phyloP scores from a whole-genome alignment of 1,139 yeast genomes.

The Blastobotrys persicus region DNA sequence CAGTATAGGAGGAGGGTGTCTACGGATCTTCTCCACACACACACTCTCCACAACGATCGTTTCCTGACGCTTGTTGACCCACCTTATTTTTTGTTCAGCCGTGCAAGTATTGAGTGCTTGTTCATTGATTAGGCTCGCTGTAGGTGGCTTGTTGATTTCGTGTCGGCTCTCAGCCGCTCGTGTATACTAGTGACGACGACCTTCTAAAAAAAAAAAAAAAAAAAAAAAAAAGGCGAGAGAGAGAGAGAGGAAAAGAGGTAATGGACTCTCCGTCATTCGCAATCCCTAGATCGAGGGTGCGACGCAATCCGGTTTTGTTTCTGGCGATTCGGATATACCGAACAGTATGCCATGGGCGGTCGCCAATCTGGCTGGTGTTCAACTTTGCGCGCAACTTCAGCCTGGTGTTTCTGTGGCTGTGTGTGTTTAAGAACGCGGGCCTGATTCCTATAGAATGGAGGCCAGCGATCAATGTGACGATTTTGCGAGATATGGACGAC shows the following conservation, averaged over 20 bases:
- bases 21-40: too few species aligned
- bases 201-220: too few species aligned
- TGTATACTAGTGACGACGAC: too few species aligned
- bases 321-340: conserved; percentile 12
- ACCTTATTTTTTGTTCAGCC: too few species aligned
- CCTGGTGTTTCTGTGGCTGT: conserved; percentile 57
- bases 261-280: not conserved
- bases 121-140: too few species aligned
- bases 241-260: too few species aligned
- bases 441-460: conserved; percentile 54
- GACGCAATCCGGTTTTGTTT: not conserved
- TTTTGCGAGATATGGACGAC: conserved; percentile 45
- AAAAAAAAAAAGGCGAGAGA: too few species aligned
- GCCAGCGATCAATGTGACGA: conserved; percentile 53
- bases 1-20: not conserved
- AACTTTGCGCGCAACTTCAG: conserved; percentile 51
- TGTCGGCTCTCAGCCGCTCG: too few species aligned
- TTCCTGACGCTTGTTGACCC: too few species aligned
- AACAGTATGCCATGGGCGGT: conserved; percentile 19
- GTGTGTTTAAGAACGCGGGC: conserved; percentile 60
- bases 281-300: not conserved
- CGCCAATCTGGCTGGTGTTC: conserved; percentile 34
- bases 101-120: too few species aligned
- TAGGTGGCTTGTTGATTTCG: too few species aligned
- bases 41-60: not conserved